Conservation (phyloP, 139 green algal genomes). For the Tetradesmus lagerheimii region DNA sequence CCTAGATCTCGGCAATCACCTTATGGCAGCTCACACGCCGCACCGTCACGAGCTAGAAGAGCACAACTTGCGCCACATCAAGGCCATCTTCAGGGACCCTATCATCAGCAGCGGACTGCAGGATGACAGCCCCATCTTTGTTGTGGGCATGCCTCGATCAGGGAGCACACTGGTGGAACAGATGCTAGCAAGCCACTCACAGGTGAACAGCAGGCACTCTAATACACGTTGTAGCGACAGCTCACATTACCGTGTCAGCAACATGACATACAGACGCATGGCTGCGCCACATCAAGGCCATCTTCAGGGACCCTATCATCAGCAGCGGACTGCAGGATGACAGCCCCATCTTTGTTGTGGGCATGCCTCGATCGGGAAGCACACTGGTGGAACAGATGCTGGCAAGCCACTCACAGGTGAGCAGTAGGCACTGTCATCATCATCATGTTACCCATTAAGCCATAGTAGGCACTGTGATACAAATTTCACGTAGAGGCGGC, state of each 20-base stretch:
- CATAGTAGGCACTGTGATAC: too few species aligned
- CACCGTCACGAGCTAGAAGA: constrained; percentile 45
- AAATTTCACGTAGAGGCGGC: too few species aligned
- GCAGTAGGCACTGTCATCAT: too few species aligned
- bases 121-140: constrained; percentile 67
- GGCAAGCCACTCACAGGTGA: constrained; percentile 62
- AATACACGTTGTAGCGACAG: too few species aligned
- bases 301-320: constrained; percentile 32
- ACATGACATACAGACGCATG: too few species aligned
- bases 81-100: constrained; percentile 19
- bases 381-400: constrained; percentile 84
- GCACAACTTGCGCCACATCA: constrained; percentile 43
- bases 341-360: constrained; percentile 81
- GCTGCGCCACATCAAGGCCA: constrained; percentile 26
- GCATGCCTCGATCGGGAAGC: constrained; percentile 78
- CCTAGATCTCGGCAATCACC: constrained; percentile 48
- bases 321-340: too few species aligned
- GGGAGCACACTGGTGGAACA: constrained; percentile 85
- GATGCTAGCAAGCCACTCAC: constrained; percentile 68
- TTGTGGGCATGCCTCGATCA: constrained; percentile 80
- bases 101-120: constrained; percentile 7
- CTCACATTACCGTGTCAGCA: too few species aligned
- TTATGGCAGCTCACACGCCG: constrained; percentile 22
- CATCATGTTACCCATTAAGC: too few species aligned
- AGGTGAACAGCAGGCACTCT: constrained; percentile 51